Evolutionary conservation across 805 yeast species (phyloP).

Genomic region (Kuraishia capsulata): DNA sequence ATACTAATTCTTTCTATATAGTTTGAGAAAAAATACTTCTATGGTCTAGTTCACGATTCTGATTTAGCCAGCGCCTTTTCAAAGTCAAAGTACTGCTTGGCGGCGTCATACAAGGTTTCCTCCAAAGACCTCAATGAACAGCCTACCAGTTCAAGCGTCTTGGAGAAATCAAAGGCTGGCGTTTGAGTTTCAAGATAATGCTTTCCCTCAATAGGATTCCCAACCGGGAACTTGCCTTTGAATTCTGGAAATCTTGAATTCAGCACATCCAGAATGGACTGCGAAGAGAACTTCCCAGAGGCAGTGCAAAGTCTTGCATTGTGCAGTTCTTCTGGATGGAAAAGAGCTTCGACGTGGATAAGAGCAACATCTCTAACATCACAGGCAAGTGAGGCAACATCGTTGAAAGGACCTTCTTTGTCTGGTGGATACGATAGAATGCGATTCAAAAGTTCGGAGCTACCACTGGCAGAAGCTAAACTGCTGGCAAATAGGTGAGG

Average conservation of each 20-base stretch:
- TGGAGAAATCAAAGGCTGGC: neutral
- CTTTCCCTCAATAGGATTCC: conserved; percentile 21
- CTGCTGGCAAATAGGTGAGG: conserved; percentile 29
- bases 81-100: conserved; percentile 3
- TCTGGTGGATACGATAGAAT: conserved; percentile 18
- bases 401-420: conserved; percentile 7
- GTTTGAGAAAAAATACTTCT: too few species aligned
- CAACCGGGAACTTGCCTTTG: conserved; percentile 27
- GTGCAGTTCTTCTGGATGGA: conserved; percentile 20
- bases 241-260: conserved; percentile 27
- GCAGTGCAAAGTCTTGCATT: conserved; percentile 23
- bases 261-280: conserved; percentile 18
- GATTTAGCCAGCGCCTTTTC: too few species aligned
- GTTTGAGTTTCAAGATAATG: conserved; percentile 3
- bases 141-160: conserved; percentile 5
- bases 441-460: conserved; percentile 27
- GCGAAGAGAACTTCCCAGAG: conserved; percentile 14
- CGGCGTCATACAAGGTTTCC: conserved; percentile 5
- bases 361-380: conserved; percentile 41
- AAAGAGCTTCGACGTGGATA: conserved; percentile 37
- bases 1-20: too few species aligned
- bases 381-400: conserved; percentile 11
- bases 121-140: conserved; percentile 4
- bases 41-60: too few species aligned
- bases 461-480: conserved; percentile 21